phyloP scores from a whole-genome alignment of 106 monocot genomes.

The Alisma plantagoaquatica region DNA sequence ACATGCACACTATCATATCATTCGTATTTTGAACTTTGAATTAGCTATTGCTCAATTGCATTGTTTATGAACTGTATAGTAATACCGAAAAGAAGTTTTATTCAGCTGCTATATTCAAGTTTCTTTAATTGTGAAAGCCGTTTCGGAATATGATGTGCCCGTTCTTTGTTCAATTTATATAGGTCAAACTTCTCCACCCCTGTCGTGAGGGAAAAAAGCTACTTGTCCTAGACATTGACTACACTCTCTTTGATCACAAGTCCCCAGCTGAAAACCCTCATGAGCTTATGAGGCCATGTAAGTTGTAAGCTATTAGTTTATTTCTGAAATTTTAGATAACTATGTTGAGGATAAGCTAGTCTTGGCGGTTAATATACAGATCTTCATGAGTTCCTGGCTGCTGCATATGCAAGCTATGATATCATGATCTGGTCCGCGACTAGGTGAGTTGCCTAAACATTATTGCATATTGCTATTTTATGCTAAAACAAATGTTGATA shows the following conservation, averaged over 20 bases:
- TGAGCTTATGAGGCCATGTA: constrained; percentile 95
- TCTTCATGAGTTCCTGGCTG: constrained; percentile 93
- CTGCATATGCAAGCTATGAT: constrained; percentile 85
- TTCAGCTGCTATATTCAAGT: too few species aligned
- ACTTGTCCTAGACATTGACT: constrained; percentile 95
- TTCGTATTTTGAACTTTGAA: too few species aligned
- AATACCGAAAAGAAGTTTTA: too few species aligned
- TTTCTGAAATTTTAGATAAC: too few species aligned
- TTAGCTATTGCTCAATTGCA: too few species aligned
- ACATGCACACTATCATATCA: too few species aligned
- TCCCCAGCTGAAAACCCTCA: constrained; percentile 90
- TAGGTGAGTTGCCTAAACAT: constrained; percentile 36
- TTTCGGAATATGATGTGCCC: too few species aligned
- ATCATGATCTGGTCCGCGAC: constrained; percentile 99
- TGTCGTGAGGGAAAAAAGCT: constrained; percentile 94
- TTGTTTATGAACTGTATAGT: too few species aligned
- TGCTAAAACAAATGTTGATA: too few species aligned
- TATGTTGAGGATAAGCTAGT: too few species aligned
- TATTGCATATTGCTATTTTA: not conserved
- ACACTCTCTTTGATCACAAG: constrained; percentile 91
- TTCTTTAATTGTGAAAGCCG: too few species aligned
- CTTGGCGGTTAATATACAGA: constrained; percentile 59
- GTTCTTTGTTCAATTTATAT: too few species aligned
- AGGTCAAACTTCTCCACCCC: constrained; percentile 80
- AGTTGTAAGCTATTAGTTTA: constrained; percentile 7